These are phyloP conservation scores for Puccinia triticina DNA, from an alignment of 1,284 basidiomycete species.

Conservation along the genomic window DNA sequence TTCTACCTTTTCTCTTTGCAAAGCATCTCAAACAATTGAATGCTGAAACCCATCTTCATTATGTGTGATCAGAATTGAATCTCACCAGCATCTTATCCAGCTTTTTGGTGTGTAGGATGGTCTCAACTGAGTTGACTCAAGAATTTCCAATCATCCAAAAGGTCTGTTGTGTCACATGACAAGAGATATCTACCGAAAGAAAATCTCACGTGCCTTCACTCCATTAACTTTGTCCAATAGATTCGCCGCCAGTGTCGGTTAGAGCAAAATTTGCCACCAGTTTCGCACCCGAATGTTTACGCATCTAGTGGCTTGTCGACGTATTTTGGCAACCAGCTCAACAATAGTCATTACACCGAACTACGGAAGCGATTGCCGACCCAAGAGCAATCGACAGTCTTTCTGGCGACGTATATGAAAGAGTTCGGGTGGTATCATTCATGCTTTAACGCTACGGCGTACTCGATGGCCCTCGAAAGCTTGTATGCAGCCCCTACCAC, in stretches of 20 bases:
- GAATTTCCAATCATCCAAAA: constrained; percentile 38
- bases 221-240: constrained; percentile 4
- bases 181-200: background rate
- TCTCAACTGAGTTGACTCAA: constrained; percentile 24
- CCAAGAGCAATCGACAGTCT: constrained; percentile 29
- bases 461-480: constrained; percentile 5
- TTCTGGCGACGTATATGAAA: constrained; percentile 23
- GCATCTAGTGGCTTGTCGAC: constrained; percentile 30
- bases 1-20: background rate
- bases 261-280: constrained; percentile 8
- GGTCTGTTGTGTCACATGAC: background rate
- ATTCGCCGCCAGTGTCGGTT: constrained; percentile 45
- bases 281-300: background rate
- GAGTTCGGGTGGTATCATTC: constrained; percentile 49
- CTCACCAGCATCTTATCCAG: constrained; percentile 13
- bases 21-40: background rate
- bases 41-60: background rate
- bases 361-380: constrained; percentile 31
- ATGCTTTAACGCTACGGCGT: constrained; percentile 34
- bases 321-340: constrained; percentile 25
- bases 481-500: background rate
- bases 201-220: background rate
- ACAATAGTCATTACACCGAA: constrained; percentile 26
- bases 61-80: constrained; percentile 21
- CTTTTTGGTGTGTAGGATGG: constrained; percentile 21